These are phyloP conservation scores for Boletus eberwhitei DNA, from an alignment of 768 basidiomycete genomes.

Conservation along the genomic window DNA sequence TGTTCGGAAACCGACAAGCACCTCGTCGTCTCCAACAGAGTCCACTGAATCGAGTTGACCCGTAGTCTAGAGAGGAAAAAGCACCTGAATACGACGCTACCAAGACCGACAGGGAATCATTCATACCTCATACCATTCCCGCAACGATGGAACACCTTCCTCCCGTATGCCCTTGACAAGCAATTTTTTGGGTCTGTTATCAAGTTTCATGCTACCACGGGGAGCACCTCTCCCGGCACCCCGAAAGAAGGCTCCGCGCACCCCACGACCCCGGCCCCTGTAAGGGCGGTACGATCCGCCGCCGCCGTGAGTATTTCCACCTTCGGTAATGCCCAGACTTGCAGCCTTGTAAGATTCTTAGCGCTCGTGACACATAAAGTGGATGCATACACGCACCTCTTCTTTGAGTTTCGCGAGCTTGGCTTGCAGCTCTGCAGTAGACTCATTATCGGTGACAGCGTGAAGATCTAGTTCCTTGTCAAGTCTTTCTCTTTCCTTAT, in stretches of 20 bases:
- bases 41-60: constrained; percentile 72
- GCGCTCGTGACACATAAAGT: not conserved
- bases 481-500: constrained; percentile 62
- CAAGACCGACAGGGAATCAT: not conserved
- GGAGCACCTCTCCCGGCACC: constrained; percentile 63
- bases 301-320: constrained; percentile 31
- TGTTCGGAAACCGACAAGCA: constrained; percentile 68
- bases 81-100: constrained; percentile 1
- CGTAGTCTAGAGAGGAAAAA: constrained; percentile 42
- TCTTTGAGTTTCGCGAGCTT: constrained; percentile 75
- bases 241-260: constrained; percentile 55
- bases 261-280: constrained; percentile 63
- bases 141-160: constrained; percentile 55
- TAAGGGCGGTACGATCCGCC: constrained; percentile 57
- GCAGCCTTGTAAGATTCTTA: constrained; percentile 51
- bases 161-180: constrained; percentile 65
- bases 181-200: constrained; percentile 83
- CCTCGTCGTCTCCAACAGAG: constrained; percentile 48
- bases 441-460: constrained; percentile 42
- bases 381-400: constrained; percentile 50
- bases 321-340: constrained; percentile 64
- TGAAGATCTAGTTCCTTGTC: constrained; percentile 82
- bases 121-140: constrained; percentile 81
- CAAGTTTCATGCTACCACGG: constrained; percentile 79
- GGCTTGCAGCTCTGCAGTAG: constrained; percentile 68